Percentiles rank a stretch among this genome's conserved stretches.
phyloP scores from a whole-genome alignment of 176 grass and related monocot species.

The Pontederia crassipes region DNA sequence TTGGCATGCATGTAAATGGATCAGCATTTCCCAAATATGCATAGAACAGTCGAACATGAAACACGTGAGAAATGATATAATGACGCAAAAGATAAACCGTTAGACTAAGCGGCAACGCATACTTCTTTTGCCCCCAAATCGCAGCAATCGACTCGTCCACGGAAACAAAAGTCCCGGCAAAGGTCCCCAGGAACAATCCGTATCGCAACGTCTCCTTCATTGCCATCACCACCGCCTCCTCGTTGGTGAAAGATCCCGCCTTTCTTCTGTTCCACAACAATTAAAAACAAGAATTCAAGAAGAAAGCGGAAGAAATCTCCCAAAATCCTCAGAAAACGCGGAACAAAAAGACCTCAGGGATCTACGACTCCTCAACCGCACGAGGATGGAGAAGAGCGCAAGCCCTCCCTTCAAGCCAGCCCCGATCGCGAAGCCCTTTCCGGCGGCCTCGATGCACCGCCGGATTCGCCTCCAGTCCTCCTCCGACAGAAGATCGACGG shows the following conservation, averaged over 20 bases:
- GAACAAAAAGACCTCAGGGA: slow-evolving; percentile 19
- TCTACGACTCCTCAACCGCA: slow-evolving; percentile 83
- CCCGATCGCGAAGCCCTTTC: slow-evolving; percentile 84
- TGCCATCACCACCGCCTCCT: slow-evolving; percentile 53
- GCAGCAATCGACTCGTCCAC: slow-evolving; percentile 83
- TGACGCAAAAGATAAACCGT: no score
- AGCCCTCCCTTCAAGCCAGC: slow-evolving; percentile 82
- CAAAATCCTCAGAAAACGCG: background rate
- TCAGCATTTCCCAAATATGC: no score
- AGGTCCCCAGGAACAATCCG: slow-evolving; percentile 77
- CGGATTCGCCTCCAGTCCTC: slow-evolving; percentile 56
- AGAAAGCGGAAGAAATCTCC: background rate
- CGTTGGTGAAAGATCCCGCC: slow-evolving; percentile 58
- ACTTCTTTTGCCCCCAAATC: slow-evolving; percentile 75
- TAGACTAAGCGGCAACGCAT: background rate
- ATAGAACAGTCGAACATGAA: no score
- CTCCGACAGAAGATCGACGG: background rate
- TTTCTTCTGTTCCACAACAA: slow-evolving; percentile 40
- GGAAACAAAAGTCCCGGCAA: slow-evolving; percentile 86
- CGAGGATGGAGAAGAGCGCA: slow-evolving; percentile 73
- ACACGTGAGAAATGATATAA: no score
- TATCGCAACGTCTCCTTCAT: slow-evolving; percentile 86
- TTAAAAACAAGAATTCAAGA: background rate
- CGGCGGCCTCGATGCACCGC: slow-evolving; percentile 60
- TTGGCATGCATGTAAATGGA: no score